A percentile compares a stretch with the other conserved stretches of the same genome.
Evolutionary conservation across 345 rosid species (phyloP).

Genomic region (Litchi chinensis): DNA sequence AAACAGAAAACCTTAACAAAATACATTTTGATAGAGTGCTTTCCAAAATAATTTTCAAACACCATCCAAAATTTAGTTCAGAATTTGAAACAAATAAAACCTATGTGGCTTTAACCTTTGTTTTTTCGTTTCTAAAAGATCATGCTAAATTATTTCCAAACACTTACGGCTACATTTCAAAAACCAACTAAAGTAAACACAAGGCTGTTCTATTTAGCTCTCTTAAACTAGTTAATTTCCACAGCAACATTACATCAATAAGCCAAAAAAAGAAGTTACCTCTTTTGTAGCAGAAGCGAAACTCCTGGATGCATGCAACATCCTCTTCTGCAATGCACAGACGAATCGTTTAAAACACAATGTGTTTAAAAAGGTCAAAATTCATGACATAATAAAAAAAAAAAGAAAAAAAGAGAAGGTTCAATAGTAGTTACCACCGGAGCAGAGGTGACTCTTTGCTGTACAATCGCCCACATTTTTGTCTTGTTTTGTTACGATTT

Average conservation of each 20-base stretch:
- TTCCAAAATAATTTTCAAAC: too few relatives aligned
- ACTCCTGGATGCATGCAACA: constrained; percentile 29
- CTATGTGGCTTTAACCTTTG: neutral
- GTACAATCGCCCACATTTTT: constrained; percentile 63
- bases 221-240: neutral
- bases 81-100: neutral
- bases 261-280: constrained; percentile 35
- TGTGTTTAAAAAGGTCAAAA: constrained; percentile 14
- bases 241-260: neutral
- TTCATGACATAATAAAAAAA: neutral
- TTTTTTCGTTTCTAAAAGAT: too few relatives aligned
- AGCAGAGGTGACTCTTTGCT: constrained; percentile 49
- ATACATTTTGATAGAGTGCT: neutral
- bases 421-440: constrained; percentile 20
- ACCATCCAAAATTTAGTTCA: too few relatives aligned
- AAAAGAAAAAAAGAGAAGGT: neutral
- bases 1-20: neutral
- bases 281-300: constrained; percentile 69
- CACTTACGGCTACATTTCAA: neutral
- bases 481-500: neutral
- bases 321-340: neutral
- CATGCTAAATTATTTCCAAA: neutral
- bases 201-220: neutral
- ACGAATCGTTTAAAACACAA: neutral
- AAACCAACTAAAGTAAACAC: neutral